Conservation (phyloP, 2,329 filamentous ascomycete genomes). For the Tolypocladium ovalisporum region DNA sequence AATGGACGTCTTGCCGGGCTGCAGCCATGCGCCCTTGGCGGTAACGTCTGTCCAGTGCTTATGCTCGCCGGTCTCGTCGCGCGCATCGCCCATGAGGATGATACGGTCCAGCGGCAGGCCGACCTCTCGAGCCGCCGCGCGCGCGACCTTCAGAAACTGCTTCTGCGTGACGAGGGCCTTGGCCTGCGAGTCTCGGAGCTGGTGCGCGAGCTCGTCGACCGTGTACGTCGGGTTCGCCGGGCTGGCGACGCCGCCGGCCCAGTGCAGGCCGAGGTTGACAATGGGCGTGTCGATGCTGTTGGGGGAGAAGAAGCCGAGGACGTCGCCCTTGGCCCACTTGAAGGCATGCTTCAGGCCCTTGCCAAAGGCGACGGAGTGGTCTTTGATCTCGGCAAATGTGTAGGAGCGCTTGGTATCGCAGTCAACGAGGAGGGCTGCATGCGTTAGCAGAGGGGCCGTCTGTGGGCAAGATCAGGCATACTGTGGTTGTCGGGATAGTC, state of each 20-base stretch:
- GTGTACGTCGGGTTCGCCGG: constrained; percentile 87
- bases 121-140: constrained; percentile 55
- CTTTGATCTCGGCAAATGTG: constrained; percentile 57
- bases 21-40: constrained; percentile 41
- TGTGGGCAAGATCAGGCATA: constrained; percentile 20
- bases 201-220: constrained; percentile 70
- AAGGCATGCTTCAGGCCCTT: constrained; percentile 64
- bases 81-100: constrained; percentile 62
- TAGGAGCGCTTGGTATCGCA: constrained; percentile 57
- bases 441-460: neutral
- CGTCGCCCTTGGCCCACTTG: constrained; percentile 75
- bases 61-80: constrained; percentile 44
- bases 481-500: constrained; percentile 65
- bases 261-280: constrained; percentile 67
- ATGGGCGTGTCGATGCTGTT: constrained; percentile 78
- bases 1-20: constrained; percentile 45
- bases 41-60: constrained; percentile 65
- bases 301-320: constrained; percentile 71
- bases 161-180: constrained; percentile 67
- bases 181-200: constrained; percentile 68
- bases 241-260: constrained; percentile 73
- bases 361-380: constrained; percentile 63
- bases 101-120: constrained; percentile 64
- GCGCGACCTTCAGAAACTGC: constrained; percentile 51
- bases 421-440: constrained; percentile 65